Conservation (phyloP, 352 stramenopile genomes). For the Phytophthora gonapodyides region DNA sequence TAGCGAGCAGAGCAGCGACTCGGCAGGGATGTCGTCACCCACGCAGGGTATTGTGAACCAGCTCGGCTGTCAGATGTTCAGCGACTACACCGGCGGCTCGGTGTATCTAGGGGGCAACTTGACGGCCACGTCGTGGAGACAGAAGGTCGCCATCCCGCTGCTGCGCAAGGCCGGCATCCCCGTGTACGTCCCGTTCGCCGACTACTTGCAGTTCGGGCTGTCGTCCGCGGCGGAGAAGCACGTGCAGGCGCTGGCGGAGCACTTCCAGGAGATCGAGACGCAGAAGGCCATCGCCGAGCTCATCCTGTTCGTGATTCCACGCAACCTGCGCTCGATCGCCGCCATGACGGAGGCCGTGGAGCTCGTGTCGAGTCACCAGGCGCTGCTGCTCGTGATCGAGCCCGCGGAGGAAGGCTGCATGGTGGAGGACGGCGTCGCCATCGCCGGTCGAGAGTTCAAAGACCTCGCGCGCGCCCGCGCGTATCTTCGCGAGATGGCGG, state of each 20-base stretch:
- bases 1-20: constrained; percentile 27
- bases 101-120: constrained; percentile 85
- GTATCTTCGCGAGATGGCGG: constrained; percentile 88
- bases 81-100: constrained; percentile 49
- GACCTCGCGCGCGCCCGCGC: constrained; percentile 75
- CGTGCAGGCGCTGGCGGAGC: constrained; percentile 34
- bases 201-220: constrained; percentile 73
- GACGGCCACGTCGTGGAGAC: constrained; percentile 70
- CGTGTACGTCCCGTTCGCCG: constrained; percentile 76
- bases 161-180: constrained; percentile 72
- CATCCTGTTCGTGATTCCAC: constrained; percentile 83
- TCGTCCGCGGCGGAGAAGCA: constrained; percentile 42
- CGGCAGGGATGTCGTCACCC: constrained; percentile 12
- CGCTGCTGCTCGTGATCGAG: constrained; percentile 82
- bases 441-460: constrained; percentile 75
- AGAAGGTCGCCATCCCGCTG: constrained; percentile 72
- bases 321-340: constrained; percentile 72
- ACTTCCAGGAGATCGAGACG: constrained; percentile 61
- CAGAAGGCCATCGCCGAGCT: constrained; percentile 76
- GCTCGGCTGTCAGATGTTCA: constrained; percentile 48
- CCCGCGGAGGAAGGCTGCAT: constrained; percentile 65
- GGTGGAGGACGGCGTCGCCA: constrained; percentile 48
- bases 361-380: constrained; percentile 69
- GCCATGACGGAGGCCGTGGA: constrained; percentile 85
- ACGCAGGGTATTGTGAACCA: constrained; percentile 48